Percentiles rank a stretch among this genome's conserved stretches.
Conservation (phyloP, 768 basidiomycete genomes). For the Hygrophoropsis aurantiaca region DNA sequence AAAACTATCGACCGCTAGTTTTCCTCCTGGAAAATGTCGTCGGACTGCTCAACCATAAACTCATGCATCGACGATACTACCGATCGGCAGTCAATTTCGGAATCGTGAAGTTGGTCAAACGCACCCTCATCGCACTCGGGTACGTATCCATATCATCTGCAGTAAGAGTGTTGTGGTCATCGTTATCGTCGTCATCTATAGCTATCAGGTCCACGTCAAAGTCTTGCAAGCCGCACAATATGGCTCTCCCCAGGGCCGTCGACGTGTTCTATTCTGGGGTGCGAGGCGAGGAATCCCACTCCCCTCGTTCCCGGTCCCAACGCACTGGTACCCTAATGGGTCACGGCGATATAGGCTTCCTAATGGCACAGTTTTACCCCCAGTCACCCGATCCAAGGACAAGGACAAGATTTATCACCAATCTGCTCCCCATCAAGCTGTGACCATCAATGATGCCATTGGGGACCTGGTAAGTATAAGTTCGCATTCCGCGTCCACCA, state of each 20-base stretch:
- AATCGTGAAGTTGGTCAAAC: conserved; percentile 65
- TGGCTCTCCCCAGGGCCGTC: conserved; percentile 68
- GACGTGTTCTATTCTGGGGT: conserved; percentile 68
- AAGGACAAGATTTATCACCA: conserved; percentile 35
- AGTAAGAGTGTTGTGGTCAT: too few species aligned
- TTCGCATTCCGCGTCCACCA: too few species aligned
- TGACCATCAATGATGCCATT: conserved; percentile 67
- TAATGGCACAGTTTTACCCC: conserved; percentile 40
- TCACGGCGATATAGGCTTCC: conserved; percentile 40
- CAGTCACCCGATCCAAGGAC: conserved; percentile 44
- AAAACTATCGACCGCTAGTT: conserved; percentile 60
- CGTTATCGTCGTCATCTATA: too few species aligned
- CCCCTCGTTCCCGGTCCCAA: conserved; percentile 65
- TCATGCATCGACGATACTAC: conserved; percentile 37
- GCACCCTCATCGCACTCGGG: conserved; percentile 64
- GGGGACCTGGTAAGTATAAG: conserved; percentile 58
- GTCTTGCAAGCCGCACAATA: conserved; percentile 70
- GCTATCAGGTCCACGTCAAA: conserved; percentile 69
- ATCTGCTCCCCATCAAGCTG: conserved; percentile 56
- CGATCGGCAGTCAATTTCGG: conserved; percentile 46
- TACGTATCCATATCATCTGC: conserved; percentile 28
- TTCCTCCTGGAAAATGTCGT: conserved; percentile 74
- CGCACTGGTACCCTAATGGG: conserved; percentile 46
- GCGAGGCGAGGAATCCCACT: conserved; percentile 55
- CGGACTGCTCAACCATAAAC: conserved; percentile 54